A percentile compares a stretch with the other conserved stretches of the same genome.
phyloP scores from a whole-genome alignment of 805 yeast genomes.

The Metschnikowia santaceciliae region DNA sequence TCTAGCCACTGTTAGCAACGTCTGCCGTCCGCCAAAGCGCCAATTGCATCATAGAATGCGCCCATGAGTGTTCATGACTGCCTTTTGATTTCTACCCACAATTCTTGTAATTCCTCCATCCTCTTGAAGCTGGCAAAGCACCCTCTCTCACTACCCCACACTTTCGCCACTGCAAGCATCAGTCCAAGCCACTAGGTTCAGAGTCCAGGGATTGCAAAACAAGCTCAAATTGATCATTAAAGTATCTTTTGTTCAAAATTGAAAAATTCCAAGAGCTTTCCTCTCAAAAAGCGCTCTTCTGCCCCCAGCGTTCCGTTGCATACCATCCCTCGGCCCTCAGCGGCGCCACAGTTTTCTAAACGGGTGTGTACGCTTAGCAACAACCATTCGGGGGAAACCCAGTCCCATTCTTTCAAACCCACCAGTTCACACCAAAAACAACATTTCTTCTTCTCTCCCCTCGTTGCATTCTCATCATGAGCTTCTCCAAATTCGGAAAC shows the following conservation, averaged over 20 bases:
- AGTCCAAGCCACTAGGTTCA: neutral
- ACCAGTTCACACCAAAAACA: neutral
- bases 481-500: conserved; percentile 14
- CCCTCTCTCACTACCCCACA: neutral
- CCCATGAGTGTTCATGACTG: neutral
- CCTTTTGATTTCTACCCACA: neutral
- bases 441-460: neutral
- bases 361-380: neutral
- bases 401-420: neutral
- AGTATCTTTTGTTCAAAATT: neutral
- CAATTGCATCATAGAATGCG: neutral
- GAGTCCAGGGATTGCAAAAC: neutral
- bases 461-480: conserved; percentile 1
- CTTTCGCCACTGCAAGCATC: neutral
- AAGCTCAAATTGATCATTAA: too few species aligned
- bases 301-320: neutral
- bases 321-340: neutral
- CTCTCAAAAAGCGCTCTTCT: neutral
- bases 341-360: conserved; percentile 2
- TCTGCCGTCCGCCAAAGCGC: neutral
- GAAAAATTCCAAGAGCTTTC: neutral
- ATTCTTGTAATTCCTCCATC: neutral
- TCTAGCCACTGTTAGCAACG: neutral
- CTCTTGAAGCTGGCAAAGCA: neutral
- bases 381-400: neutral